Conservation (phyloP, 164 flowering plant species). For the Macadamia integrifolia region DNA sequence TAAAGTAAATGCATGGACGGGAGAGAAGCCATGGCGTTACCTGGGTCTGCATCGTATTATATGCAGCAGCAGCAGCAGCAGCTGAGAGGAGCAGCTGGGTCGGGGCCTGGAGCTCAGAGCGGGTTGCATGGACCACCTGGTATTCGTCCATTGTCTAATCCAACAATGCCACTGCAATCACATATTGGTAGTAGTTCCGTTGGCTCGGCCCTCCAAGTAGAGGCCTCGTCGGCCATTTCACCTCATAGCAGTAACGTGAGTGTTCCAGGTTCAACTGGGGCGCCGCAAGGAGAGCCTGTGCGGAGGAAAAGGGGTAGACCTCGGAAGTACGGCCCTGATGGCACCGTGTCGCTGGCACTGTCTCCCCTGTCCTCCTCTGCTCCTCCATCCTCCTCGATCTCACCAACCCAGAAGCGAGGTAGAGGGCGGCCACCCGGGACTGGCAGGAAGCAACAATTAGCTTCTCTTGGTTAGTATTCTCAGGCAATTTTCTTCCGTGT, state of each 20-base stretch:
- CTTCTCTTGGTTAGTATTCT: conserved; percentile 59
- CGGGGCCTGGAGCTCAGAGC: conserved; percentile 32
- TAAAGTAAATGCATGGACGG: conserved; percentile 65
- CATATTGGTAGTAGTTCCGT: conserved; percentile 36
- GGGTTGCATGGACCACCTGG: conserved; percentile 32
- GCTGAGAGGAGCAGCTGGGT: conserved; percentile 32
- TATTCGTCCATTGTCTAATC: conserved; percentile 24
- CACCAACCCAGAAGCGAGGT: conserved; percentile 58
- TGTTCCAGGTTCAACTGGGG: conserved; percentile 20
- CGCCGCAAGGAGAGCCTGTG: conserved; percentile 39
- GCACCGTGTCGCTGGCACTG: conserved; percentile 54
- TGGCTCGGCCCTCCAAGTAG: conserved; percentile 42
- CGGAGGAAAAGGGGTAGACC: conserved; percentile 88
- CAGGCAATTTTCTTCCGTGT: not conserved
- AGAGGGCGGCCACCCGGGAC: conserved; percentile 97
- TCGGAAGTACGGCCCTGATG: conserved; percentile 77
- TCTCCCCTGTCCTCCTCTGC: conserved; percentile 44
- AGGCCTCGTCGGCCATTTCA: conserved; percentile 38
- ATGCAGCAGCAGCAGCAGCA: conserved; percentile 17
- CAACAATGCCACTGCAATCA: conserved; percentile 29
- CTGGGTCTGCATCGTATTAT: conserved; percentile 47
- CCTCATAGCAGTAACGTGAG: conserved; percentile 38
- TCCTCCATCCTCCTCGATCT: conserved; percentile 18
- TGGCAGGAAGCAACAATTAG: conserved; percentile 70
- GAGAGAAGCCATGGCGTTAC: conserved; percentile 46